A percentile compares a stretch with the other conserved stretches of the same genome.
Conservation (phyloP, 2,329 filamentous ascomycete genomes). For the Teratosphaeria gauchensis region DNA sequence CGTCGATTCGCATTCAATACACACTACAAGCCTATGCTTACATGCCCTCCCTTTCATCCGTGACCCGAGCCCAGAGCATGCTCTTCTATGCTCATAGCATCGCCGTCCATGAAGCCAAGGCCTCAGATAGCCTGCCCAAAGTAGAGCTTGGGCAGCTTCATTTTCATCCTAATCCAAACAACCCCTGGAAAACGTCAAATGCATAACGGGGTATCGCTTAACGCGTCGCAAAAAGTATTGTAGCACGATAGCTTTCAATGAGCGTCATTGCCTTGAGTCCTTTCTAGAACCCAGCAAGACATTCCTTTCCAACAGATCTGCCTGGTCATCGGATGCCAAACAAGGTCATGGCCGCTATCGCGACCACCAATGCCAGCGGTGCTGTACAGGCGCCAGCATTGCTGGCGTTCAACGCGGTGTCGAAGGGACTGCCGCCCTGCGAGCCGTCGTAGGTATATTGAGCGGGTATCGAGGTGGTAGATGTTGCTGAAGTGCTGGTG, state of each 20-base stretch:
- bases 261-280: not conserved
- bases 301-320: not conserved
- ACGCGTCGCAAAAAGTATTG: not conserved
- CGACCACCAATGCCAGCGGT: slow-evolving; percentile 1
- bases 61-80: not conserved
- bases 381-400: slow-evolving; percentile 1
- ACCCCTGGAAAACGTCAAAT: not conserved
- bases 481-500: not conserved
- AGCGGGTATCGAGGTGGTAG: slow-evolving; percentile 3
- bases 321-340: slow-evolving; percentile 1
- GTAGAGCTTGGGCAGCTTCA: not conserved
- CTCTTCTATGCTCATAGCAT: not conserved
- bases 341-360: slow-evolving; percentile 4
- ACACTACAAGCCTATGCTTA: not conserved
- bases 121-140: not conserved
- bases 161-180: no score
- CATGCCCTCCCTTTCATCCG: not conserved
- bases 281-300: not conserved
- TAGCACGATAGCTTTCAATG: not conserved
- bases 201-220: not conserved
- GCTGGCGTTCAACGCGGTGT: slow-evolving; percentile 12
- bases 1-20: not conserved
- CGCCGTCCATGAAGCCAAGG: not conserved
- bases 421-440: slow-evolving; percentile 39
- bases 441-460: slow-evolving; percentile 23